Percentiles rank a stretch among this genome's conserved stretches.
These are phyloP conservation scores for Russula virescens DNA, from an alignment of 768 basidiomycete genomes.

Conservation along the genomic window DNA sequence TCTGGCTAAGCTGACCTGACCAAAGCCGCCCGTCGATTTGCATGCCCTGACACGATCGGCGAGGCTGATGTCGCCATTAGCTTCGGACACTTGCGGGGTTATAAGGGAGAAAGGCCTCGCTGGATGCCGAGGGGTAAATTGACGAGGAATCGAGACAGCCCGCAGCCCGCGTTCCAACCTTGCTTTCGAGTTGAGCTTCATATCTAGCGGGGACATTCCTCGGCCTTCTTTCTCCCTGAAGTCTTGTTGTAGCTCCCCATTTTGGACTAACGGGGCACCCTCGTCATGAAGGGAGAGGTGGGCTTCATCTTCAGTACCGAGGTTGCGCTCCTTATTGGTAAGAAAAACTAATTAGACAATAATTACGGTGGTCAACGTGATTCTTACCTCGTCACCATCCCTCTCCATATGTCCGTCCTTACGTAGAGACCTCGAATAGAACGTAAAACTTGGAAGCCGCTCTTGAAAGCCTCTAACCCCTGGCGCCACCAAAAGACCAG, in stretches of 20 bases:
- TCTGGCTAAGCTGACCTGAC: slow-evolving; percentile 43
- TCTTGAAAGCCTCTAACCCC: slow-evolving; percentile 32
- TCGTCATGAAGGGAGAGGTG: too few relatives aligned
- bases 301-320: slow-evolving; percentile 23
- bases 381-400: slow-evolving; percentile 10
- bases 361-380: background rate
- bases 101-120: slow-evolving; percentile 41
- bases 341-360: background rate
- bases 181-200: slow-evolving; percentile 14
- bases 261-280: slow-evolving; percentile 26
- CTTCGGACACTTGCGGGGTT: slow-evolving; percentile 46
- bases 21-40: slow-evolving; percentile 22
- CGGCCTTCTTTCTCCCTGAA: slow-evolving; percentile 23
- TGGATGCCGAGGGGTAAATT: slow-evolving; percentile 27
- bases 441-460: slow-evolving; percentile 31
- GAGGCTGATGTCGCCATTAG: slow-evolving; percentile 9
- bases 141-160: slow-evolving; percentile 8
- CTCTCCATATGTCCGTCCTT: slow-evolving; percentile 19
- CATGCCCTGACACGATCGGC: slow-evolving; percentile 23
- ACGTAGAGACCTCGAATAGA: slow-evolving; percentile 27
- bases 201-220: slow-evolving; percentile 6
- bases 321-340: background rate
- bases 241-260: slow-evolving; percentile 13
- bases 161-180: background rate
- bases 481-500: slow-evolving; percentile 31